Evolutionary conservation across 805 yeast genomes (phyloP).

Genomic region (Candida methanosorbosa): DNA sequence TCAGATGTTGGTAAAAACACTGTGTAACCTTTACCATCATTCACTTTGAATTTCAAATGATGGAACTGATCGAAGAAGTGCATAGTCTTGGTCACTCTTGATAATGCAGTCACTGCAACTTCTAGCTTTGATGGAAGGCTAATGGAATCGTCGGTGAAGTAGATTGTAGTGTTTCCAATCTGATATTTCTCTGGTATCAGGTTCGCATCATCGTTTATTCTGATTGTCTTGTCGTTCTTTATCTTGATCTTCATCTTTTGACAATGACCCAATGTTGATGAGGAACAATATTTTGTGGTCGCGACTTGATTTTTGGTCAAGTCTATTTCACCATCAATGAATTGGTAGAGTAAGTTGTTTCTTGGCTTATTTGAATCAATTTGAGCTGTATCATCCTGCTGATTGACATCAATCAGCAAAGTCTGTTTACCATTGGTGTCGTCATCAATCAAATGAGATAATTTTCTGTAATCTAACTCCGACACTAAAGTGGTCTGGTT

Average conservation of each 20-base stretch:
- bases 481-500: slow-evolving; percentile 56
- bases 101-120: slow-evolving; percentile 54
- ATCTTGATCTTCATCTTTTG: slow-evolving; percentile 45
- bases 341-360: slow-evolving; percentile 50
- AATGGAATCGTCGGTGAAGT: slow-evolving; percentile 51
- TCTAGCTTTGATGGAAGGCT: slow-evolving; percentile 57
- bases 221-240: slow-evolving; percentile 19
- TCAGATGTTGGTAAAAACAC: slow-evolving; percentile 68
- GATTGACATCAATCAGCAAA: slow-evolving; percentile 18
- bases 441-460: slow-evolving; percentile 50
- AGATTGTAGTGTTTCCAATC: slow-evolving; percentile 62
- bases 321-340: slow-evolving; percentile 38
- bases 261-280: slow-evolving; percentile 56
- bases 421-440: slow-evolving; percentile 44
- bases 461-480: slow-evolving; percentile 56
- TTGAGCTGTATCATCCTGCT: slow-evolving; percentile 20
- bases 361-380: slow-evolving; percentile 10
- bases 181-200: slow-evolving; percentile 33
- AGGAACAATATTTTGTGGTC: slow-evolving; percentile 42
- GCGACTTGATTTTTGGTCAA: slow-evolving; percentile 29
- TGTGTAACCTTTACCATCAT: slow-evolving; percentile 55
- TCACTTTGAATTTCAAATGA: slow-evolving; percentile 40
- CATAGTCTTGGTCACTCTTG: slow-evolving; percentile 58
- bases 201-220: slow-evolving; percentile 48
- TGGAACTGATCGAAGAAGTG: slow-evolving; percentile 44